Evolutionary conservation across 2,329 filamentous ascomycete genomes (phyloP).

Genomic region (Alternaria angustiovoidea): DNA sequence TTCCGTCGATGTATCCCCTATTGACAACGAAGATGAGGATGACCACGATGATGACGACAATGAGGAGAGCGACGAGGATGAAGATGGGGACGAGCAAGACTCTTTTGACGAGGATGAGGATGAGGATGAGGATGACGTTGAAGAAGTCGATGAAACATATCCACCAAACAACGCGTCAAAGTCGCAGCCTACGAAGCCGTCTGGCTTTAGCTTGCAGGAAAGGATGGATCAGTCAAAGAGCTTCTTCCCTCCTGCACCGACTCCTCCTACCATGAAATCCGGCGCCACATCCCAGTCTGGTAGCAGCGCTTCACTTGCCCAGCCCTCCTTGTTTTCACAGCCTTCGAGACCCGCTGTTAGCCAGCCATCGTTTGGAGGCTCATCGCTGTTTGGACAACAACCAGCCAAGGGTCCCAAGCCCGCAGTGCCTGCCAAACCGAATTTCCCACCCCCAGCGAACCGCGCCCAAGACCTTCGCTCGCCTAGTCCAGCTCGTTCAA

Average conservation of each 20-base stretch:
- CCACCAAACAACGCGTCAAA: constrained; percentile 31
- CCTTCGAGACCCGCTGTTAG: constrained; percentile 14
- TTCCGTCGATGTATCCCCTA: constrained; percentile 42
- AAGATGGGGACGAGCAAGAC: constrained; percentile 51
- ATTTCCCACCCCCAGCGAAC: constrained; percentile 63
- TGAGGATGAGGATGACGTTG: constrained; percentile 51
- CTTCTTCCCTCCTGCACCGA: constrained; percentile 43
- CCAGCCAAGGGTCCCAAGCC: constrained; percentile 21
- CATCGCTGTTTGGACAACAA: constrained; percentile 31
- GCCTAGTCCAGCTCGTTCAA: constrained; percentile 73
- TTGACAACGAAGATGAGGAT: constrained; percentile 40
- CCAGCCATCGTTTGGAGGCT: constrained; percentile 17
- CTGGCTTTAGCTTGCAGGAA: constrained; percentile 28
- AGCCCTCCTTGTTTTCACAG: constrained; percentile 29
- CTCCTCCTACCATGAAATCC: constrained; percentile 41
- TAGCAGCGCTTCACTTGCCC: constrained; percentile 28
- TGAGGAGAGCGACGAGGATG: constrained; percentile 53
- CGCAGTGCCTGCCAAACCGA: constrained; percentile 43
- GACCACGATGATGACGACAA: constrained; percentile 42
- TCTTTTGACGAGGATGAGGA: constrained; percentile 51
- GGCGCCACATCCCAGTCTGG: constrained; percentile 34
- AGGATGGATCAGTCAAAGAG: constrained; percentile 33
- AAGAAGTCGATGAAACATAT: constrained; percentile 55
- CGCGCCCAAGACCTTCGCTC: constrained; percentile 66
- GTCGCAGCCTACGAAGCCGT: constrained; percentile 20